These are phyloP conservation scores for Cardamine occulta DNA, from an alignment of 345 rosid species.

Conservation along the genomic window DNA sequence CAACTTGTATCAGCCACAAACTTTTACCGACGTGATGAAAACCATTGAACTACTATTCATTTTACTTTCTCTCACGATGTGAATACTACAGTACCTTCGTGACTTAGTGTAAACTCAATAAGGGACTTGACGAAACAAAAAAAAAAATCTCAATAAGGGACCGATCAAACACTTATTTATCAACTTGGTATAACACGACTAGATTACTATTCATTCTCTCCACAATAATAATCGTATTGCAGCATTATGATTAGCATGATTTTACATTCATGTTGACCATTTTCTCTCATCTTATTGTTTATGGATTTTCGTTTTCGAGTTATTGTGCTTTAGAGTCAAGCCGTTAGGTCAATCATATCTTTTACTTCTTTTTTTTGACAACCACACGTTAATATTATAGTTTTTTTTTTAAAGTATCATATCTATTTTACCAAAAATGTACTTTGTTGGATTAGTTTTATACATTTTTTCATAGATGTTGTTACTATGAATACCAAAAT, in stretches of 20 bases:
- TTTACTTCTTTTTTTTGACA: no score
- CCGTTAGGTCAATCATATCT: background rate
- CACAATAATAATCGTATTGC: background rate
- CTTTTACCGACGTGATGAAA: background rate
- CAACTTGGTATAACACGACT: background rate
- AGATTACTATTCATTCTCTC: background rate
- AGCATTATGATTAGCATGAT: background rate
- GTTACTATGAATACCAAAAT: background rate
- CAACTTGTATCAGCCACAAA: constrained; percentile 4
- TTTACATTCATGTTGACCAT: background rate
- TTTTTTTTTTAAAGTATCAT: no score
- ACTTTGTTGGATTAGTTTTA: no score
- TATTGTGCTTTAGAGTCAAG: background rate
- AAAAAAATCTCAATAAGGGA: background rate
- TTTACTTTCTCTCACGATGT: constrained; percentile 21
- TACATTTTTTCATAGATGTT: background rate
- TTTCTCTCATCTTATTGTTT: background rate
- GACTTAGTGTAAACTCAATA: background rate
- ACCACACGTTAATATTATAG: no score
- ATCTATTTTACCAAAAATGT: no score
- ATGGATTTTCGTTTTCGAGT: background rate
- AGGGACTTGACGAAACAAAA: background rate
- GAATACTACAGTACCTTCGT: background rate
- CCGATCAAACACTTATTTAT: background rate
- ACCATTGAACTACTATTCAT: constrained; percentile 9